Percentiles rank a stretch among this genome's conserved stretches.
Conservation (phyloP, 163 green algal genomes). For the Scenedesmus sp. region DNA sequence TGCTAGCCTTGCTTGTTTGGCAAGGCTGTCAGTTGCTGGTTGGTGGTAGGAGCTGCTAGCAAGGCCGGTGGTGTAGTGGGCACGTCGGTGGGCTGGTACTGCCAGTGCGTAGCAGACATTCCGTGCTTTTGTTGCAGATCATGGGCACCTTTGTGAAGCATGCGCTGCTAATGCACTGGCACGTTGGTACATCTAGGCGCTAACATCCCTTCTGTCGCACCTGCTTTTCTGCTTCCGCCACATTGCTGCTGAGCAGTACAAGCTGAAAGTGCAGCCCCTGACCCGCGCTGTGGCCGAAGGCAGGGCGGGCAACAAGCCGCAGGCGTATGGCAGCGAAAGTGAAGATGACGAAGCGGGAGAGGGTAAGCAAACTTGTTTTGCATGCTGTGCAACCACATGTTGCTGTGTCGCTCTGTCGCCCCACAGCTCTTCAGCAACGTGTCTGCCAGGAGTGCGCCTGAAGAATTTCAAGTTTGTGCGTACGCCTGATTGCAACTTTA, state of each 20-base stretch:
- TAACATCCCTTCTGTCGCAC: not conserved
- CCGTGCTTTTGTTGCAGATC: no score
- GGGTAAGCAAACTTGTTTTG: not conserved
- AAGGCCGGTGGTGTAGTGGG: no score
- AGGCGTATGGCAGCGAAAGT: not conserved
- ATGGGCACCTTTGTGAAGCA: not conserved
- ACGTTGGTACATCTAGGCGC: not conserved
- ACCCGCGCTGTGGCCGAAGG: conserved; percentile 52
- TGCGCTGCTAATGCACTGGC: not conserved
- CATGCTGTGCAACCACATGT: no score
- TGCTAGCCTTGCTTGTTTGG: not conserved
- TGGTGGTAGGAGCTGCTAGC: not conserved
- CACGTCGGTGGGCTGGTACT: no score
- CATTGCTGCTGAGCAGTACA: conserved; percentile 1
- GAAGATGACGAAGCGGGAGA: conserved; percentile 9
- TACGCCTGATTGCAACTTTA: no score
- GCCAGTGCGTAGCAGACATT: no score
- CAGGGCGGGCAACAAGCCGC: not conserved
- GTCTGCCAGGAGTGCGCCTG: not conserved
- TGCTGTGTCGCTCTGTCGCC: not conserved
- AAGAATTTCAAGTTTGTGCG: no score
- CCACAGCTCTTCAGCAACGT: no score
- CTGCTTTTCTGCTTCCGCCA: not conserved
- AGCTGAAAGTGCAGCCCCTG: conserved; percentile 59
- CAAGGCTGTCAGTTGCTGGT: no score